Evolutionary conservation across 345 rosid genomes (phyloP), one percentile per base, ranked within the genome.

Genomic region (Adansonia digitata): DNA sequence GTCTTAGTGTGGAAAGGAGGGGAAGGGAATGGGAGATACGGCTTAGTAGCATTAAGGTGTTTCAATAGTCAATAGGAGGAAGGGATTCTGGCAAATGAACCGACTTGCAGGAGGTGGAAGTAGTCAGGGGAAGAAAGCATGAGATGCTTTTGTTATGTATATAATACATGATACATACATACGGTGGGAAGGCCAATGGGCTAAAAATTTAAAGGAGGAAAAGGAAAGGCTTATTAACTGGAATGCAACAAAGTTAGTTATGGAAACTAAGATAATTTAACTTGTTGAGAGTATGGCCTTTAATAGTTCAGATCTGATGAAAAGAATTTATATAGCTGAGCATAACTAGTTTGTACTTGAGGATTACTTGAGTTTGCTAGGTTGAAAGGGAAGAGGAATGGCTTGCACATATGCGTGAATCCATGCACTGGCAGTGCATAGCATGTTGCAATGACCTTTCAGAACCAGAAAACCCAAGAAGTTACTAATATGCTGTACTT

Each of bases 391-490:
- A 42, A 29, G 37, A 67, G 37, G 22, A 43, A 26, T 63, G 69
- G 29, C 48, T n/a, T 62, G 46, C 69, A 37, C 17, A 11, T 64
- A 64, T 20, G 29, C 11, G 35, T 17, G 13, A 61, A 31, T 31
- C 10, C 26, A 10, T 18, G 1, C 61, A 3, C 4, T 17, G 20
- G 37, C 22, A n/a, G 20, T 26, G 59, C 26, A 17, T 45, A 13
- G 20, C 53, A 24, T 67, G 52, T 69, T 69, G 59, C 57, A 48
- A 26, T 57, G 57, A 69, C 73, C 53, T 69, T 69, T 31, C 40
- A 31, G 29, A 49, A 69, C 73, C 59, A 17, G 7, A 31, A 29
- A 69, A 27, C 34, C n/a, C 22, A 0, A 26, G 11, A 26, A 43
- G 13, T 45, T 45, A 7, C 39, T 67, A 40, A 37, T 42, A 37